These are phyloP conservation scores for Carex arenaria DNA, from an alignment of 202 grass and related monocot species.

Conservation along the genomic window DNA sequence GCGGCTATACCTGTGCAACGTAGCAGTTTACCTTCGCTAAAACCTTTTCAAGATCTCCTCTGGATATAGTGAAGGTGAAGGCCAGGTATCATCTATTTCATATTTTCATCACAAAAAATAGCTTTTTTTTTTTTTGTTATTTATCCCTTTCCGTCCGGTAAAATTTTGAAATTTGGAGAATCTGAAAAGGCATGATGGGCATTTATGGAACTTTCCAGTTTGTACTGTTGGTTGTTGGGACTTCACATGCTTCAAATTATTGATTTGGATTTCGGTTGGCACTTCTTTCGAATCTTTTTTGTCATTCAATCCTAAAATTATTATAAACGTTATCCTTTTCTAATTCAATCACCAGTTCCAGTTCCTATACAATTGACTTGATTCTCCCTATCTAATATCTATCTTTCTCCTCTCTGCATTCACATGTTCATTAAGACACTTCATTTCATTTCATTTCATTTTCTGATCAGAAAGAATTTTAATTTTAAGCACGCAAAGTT, in stretches of 20 bases:
- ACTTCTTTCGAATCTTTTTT: conserved; percentile 9
- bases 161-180: not conserved
- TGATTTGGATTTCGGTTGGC: not conserved
- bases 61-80: not conserved
- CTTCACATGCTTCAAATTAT: conserved; percentile 27
- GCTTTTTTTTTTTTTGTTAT: not conserved
- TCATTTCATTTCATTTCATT: not conserved
- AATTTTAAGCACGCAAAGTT: not conserved
- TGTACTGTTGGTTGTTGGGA: conserved; percentile 20
- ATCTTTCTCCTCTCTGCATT: not conserved
- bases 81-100: not conserved
- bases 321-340: conserved; percentile 5
- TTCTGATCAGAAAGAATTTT: not conserved
- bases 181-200: not conserved
- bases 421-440: not conserved
- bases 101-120: not conserved
- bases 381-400: not conserved
- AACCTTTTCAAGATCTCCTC: not conserved
- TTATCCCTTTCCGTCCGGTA: not conserved
- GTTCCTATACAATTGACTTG: not conserved
- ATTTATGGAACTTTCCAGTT: conserved; percentile 17
- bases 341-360: not conserved
- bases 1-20: not conserved
- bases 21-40: not conserved
- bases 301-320: not conserved